Base-by-base conservation (phyloP, 2,329 filamentous ascomycete genomes). In the Alternaria sp. region DNA sequence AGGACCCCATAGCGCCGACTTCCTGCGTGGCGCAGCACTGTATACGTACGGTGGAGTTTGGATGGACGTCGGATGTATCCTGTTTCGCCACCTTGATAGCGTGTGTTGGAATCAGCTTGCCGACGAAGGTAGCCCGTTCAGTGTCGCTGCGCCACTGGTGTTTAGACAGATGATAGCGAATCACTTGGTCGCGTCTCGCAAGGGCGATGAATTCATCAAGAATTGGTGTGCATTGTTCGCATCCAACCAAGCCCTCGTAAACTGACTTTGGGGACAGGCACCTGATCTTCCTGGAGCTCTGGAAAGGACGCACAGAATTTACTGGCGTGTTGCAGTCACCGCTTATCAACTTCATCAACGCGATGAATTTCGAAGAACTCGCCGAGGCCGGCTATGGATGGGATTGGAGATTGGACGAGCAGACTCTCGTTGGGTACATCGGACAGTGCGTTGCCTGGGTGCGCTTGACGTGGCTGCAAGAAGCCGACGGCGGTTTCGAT, bases 1-100 rank as follows among this genome's bases (percentile, higher is more conserved):
- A 1, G 81, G 79, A 1, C 76, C 75, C 1, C 83, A 85, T 59
- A 77, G 75, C 0, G 80, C 80, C 3, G 83, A 85, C 51, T 72
- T 84, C 0, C 69, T 84, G 5, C 79, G 83, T 0, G 72, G 82
- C 5, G 76, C 79, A n/a, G 69, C 75, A 5, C 59, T 82, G 13
- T 74, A 72, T 49, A 58, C 65, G 14, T 75, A 80, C 51, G 80
- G 79, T 6, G 79, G 80, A 23, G 77, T 75, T 0, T 80, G 75
- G 69, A 72, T 80, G 60, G 79, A 82, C 55, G 77, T 80, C 5
- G 78, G 79, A 4, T 73, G 68, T 40, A 71, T 81, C 14, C 56
- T 80, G n/a, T 65, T 79, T 31, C 66, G 78, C 5, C 61, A 66
- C 28, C 65, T 81, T 26, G 78, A 81, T 53, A 63, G 71, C 13